Evolutionary conservation across 331 rosid genomes (phyloP).

Genomic region (Spiraea crenata): DNA sequence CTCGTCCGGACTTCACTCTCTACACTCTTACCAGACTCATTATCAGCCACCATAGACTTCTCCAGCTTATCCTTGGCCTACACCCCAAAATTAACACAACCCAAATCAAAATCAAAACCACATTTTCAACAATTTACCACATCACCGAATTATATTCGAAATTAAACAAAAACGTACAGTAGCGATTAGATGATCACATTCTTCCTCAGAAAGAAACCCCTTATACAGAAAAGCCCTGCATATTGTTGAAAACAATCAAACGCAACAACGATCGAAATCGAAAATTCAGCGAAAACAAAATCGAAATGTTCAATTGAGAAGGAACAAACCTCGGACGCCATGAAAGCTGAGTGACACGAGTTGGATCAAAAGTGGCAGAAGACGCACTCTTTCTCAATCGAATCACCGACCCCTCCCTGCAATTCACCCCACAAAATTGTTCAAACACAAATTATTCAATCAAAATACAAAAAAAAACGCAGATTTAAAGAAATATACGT

Average conservation of each 20-base stretch:
- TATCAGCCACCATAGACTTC: slow-evolving; percentile 95
- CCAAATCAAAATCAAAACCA: slow-evolving; percentile 11
- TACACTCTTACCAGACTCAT: slow-evolving; percentile 85
- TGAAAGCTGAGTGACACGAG: slow-evolving; percentile 77
- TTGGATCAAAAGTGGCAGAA: slow-evolving; percentile 61
- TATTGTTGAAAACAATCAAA: not conserved
- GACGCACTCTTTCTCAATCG: slow-evolving; percentile 38
- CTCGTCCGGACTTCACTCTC: slow-evolving; percentile 86
- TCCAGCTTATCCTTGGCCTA: slow-evolving; percentile 89
- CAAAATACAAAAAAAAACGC: not conserved
- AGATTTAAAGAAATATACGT: not conserved
- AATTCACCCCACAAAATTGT: slow-evolving; percentile 2
- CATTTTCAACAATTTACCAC: not conserved
- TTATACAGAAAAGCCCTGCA: slow-evolving; percentile 84
- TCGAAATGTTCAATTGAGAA: slow-evolving; percentile 7
- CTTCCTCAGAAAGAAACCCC: slow-evolving; percentile 62
- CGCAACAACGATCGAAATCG: no score
- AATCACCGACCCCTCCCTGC: slow-evolving; percentile 56
- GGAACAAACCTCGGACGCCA: slow-evolving; percentile 79
- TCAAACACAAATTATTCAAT: not conserved
- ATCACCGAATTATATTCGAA: not conserved
- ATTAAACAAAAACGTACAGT: slow-evolving; percentile 38
- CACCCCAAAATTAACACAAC: slow-evolving; percentile 29
- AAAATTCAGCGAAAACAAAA: not conserved
- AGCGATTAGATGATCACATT: slow-evolving; percentile 74